Percentiles rank a stretch among this genome's conserved stretches.
Conservation (phyloP, 345 rosid genomes). For the Arabis alpina region DNA sequence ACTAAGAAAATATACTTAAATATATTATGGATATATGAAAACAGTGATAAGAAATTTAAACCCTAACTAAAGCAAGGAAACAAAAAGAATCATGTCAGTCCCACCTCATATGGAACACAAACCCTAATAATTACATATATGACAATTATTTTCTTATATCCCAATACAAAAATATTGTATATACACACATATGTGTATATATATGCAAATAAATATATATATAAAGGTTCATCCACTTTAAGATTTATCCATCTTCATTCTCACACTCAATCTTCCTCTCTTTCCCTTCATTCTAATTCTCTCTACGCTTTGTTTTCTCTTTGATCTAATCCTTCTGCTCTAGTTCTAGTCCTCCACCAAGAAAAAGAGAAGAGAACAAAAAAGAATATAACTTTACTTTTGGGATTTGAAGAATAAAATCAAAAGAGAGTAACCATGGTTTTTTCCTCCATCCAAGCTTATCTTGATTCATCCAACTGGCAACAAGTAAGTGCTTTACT, state of each 20-base stretch:
- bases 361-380: background rate
- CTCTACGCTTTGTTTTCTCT: constrained; percentile 39
- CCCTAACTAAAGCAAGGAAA: constrained; percentile 57
- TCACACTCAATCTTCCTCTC: constrained; percentile 41
- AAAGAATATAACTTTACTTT: constrained; percentile 30
- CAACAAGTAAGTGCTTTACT: constrained; percentile 69
- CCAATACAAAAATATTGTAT: constrained; percentile 21
- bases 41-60: constrained; percentile 25
- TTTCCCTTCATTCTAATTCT: constrained; percentile 43
- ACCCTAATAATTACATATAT: constrained; percentile 45
- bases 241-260: constrained; percentile 54
- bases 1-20: constrained; percentile 18
- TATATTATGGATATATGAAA: background rate
- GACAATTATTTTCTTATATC: constrained; percentile 24
- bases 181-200: constrained; percentile 18
- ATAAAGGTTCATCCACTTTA: constrained; percentile 70
- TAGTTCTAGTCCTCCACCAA: constrained; percentile 28
- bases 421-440: constrained; percentile 69
- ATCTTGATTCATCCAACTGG: constrained; percentile 99
- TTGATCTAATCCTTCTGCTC: constrained; percentile 58
- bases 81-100: constrained; percentile 59
- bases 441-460: constrained; percentile 87
- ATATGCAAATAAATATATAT: constrained; percentile 36
- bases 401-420: constrained; percentile 43
- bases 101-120: constrained; percentile 41